A percentile compares a stretch with the other conserved stretches of the same genome.
Conservation (phyloP, 73 alveolate genomes). For the Diophrys appendiculata region DNA sequence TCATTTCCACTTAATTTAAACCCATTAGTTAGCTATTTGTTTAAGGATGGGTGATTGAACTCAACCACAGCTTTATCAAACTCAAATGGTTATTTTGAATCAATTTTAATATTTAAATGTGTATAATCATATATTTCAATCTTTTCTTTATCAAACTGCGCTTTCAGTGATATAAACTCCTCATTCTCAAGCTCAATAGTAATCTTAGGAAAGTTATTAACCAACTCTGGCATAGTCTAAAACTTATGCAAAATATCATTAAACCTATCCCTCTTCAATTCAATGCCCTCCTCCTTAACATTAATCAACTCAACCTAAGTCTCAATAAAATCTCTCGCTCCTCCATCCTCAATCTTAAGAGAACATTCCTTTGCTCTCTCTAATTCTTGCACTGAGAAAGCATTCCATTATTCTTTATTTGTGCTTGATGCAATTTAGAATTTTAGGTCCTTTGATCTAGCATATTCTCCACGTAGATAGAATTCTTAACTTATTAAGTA, state of each 20-base stretch:
- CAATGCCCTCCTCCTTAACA: neutral
- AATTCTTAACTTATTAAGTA: neutral
- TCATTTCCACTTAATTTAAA: no score
- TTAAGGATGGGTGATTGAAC: no score
- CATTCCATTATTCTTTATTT: neutral
- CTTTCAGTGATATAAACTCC: neutral
- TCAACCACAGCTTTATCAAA: no score
- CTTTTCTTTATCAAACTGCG: neutral
- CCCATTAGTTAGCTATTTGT: no score
- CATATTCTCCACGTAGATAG: neutral
- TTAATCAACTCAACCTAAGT: neutral
- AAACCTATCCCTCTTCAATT: neutral
- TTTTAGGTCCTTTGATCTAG: neutral
- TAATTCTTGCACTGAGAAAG: neutral
- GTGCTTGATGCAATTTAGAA: neutral
- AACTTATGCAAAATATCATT: neutral
- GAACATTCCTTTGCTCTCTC: neutral
- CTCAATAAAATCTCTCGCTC: neutral
- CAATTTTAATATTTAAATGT: no score
- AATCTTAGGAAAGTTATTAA: neutral
- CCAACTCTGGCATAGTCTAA: neutral
- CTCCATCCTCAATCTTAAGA: neutral
- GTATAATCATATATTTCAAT: neutral
- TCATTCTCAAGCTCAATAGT: no score
- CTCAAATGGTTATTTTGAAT: no score